These are phyloP conservation scores for Penicillium crustosum DNA, from an alignment of 2,329 filamentous ascomycete genomes.

Conservation along the genomic window DNA sequence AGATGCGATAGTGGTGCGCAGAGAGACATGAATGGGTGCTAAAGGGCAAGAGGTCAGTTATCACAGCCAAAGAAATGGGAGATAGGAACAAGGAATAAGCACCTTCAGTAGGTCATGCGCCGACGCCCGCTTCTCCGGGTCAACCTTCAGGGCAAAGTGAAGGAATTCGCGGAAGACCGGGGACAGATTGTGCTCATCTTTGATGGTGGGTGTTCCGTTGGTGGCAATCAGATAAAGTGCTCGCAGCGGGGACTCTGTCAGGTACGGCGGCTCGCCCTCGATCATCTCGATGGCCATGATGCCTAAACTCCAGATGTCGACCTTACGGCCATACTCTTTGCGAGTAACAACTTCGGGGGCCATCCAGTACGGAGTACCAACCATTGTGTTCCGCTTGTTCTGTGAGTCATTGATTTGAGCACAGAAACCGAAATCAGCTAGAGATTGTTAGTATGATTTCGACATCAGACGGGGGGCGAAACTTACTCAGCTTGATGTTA, in stretches of 20 bases:
- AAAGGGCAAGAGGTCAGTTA: slow-evolving; percentile 20
- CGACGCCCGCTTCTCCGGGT: slow-evolving; percentile 93
- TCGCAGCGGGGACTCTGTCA: slow-evolving; percentile 89
- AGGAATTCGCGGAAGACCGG: slow-evolving; percentile 87
- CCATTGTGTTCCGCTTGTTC: slow-evolving; percentile 98
- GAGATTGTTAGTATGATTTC: slow-evolving; percentile 23
- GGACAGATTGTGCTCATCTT: slow-evolving; percentile 82
- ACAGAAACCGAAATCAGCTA: slow-evolving; percentile 97
- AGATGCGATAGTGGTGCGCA: slow-evolving; percentile 75
- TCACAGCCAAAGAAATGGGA: not conserved
- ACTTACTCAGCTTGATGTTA: slow-evolving; percentile 93
- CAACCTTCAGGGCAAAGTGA: slow-evolving; percentile 89
- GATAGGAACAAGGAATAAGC: slow-evolving; percentile 25
- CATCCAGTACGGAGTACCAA: slow-evolving; percentile 99
- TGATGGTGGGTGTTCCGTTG: slow-evolving; percentile 91
- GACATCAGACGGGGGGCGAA: not conserved
- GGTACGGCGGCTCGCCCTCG: slow-evolving; percentile 93
- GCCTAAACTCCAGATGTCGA: slow-evolving; percentile 96
- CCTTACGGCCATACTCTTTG: slow-evolving; percentile 97
- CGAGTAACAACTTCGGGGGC: slow-evolving; percentile 95
- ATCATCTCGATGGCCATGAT: slow-evolving; percentile 99
- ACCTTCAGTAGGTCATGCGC: slow-evolving; percentile 92
- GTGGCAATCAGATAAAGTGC: slow-evolving; percentile 96
- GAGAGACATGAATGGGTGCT: slow-evolving; percentile 79
- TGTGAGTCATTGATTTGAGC: slow-evolving; percentile 97